These are phyloP conservation scores for Adansonia grandidieri DNA, from an alignment of 441 rosid species.

Conservation along the genomic window DNA sequence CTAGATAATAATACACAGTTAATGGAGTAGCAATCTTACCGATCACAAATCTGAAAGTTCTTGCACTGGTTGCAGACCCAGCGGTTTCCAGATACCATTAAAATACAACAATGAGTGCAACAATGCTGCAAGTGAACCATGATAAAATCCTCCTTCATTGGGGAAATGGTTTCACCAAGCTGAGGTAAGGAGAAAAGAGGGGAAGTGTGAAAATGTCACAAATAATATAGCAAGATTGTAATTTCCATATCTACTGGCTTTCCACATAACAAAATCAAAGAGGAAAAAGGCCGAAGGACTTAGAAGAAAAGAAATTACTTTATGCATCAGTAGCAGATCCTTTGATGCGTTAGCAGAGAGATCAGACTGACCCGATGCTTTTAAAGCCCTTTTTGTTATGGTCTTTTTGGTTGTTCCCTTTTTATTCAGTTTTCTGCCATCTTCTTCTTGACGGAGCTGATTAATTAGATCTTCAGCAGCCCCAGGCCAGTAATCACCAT, in stretches of 20 bases:
- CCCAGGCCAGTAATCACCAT: constrained; percentile 99
- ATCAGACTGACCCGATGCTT: constrained; percentile 99
- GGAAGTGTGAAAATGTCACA: constrained; percentile 1
- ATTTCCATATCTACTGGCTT: not conserved
- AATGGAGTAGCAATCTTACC: constrained; percentile 54
- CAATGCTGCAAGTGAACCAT: constrained; percentile 97
- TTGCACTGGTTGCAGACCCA: constrained; percentile 99
- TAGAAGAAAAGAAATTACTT: constrained; percentile 54
- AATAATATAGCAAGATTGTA: constrained; percentile 1
- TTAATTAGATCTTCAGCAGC: constrained; percentile 97
- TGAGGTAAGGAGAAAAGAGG: constrained; percentile 37
- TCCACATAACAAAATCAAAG: not conserved
- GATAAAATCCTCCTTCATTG: constrained; percentile 99
- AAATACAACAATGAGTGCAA: constrained; percentile 82
- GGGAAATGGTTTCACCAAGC: constrained; percentile 99
- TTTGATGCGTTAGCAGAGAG: constrained; percentile 94
- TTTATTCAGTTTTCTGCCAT: constrained; percentile 91
- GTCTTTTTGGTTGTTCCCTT: constrained; percentile 85
- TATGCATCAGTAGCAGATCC: constrained; percentile 96
- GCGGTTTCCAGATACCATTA: constrained; percentile 90
- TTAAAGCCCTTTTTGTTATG: constrained; percentile 91
- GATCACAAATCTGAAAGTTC: constrained; percentile 91
- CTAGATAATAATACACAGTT: constrained; percentile 2
- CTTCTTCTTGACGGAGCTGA: constrained; percentile 96
- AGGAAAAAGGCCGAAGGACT: constrained; percentile 20